Base-by-base conservation (phyloP, 2,329 filamentous ascomycete species). In the Aspergillus costaricaensis region DNA sequence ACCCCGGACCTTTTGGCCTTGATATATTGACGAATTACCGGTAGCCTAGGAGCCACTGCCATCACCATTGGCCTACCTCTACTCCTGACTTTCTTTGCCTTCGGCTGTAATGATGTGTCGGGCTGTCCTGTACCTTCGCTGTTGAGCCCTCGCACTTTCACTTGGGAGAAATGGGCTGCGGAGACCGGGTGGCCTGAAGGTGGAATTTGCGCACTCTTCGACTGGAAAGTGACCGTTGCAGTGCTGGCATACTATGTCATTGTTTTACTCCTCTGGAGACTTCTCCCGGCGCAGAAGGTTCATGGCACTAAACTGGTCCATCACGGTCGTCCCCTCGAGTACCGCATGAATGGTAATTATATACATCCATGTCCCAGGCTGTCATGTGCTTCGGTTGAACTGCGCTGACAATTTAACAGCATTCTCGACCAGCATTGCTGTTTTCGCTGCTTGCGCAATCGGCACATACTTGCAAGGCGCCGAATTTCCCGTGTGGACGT, bases 81-180 rank as follows among this genome's bases (percentile, higher is more conserved):
- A 44, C 82, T 92, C 66, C 85, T 91, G 69, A 95, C 93, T 77
- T 74, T 87, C 67, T 88, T 93, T 72, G 84, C 88, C 48, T 96
- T 96, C 72, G 81, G 88, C 68, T 96, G 93, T 83, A 97, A 96
- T 78, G 92, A 96, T 73, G 81, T 94, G 62, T 88, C 91, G 9
- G 93, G 94, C 60, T 97, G 93, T 72, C 93, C 93, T 44, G 87
- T 90, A 2, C 91, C 92, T 5, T 91, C 90, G 6, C 82, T 92
- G 7, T 83, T 96, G 27, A 82, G 83, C 64, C 91, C 89, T 36
- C 86, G 83, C 61, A 88, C 84, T 5, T 78, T 96, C 57, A 87
- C 86, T 47, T 79, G 91, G 57, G 84, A 87, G 15, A 84, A 85
- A 65, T 78, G 96, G 65, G 93, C 92, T 79, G 74, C 81, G 58